Evolutionary conservation across 805 yeast genomes (phyloP), one percentile per base, ranked within the genome.

Genomic region (Suhomyces sp.): DNA sequence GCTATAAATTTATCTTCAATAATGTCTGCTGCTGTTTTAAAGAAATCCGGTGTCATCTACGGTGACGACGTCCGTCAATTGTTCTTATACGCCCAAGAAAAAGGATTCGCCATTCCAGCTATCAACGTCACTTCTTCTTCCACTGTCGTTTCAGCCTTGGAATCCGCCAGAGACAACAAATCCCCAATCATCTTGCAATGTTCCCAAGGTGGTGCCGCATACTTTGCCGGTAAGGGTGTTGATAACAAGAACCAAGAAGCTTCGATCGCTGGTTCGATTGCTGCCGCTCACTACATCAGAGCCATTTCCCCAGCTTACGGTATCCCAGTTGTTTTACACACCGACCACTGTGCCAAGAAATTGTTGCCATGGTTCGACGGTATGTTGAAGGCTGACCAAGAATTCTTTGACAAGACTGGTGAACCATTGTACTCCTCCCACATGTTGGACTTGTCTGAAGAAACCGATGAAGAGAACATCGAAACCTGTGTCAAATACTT

Each of bases 171-270:
- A 68, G 79, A 75, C 65, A 59, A 53, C 68, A 73, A 73, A 64
- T 87, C 97, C 57, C 99, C 99, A 79, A 91, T 94, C 78, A 89
- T 94, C 73, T 79, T 94, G 71, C 99, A 94, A 80, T 85, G 93
- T 64, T 93, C 98, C 56, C 91, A 94, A 77, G 99, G 99, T 81
- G 99, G 99, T 82, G 96, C 99, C 63, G 98, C 98, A 59, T 94
- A 85, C 89, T 94, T 94, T 73, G 99, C 99, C 60, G 99, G 99
- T 80, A 94, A 94, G 85, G 99, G 98, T 80, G 91, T 94, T 64
- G 81, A 83, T 73, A 94, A 94, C 88, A 81, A 81, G 67, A 86
- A 89, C 81, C 98, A 94, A 81, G 78, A 79, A 67, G 99, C 98
- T 56, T 87, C 98, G 57, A 89, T 94, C 76, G 86, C 85, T 54